A percentile compares a stretch with the other conserved stretches of the same genome.
These are phyloP conservation scores for Fermentozyma sake DNA, from an alignment of 1,139 yeast genomes.

Conservation along the genomic window DNA sequence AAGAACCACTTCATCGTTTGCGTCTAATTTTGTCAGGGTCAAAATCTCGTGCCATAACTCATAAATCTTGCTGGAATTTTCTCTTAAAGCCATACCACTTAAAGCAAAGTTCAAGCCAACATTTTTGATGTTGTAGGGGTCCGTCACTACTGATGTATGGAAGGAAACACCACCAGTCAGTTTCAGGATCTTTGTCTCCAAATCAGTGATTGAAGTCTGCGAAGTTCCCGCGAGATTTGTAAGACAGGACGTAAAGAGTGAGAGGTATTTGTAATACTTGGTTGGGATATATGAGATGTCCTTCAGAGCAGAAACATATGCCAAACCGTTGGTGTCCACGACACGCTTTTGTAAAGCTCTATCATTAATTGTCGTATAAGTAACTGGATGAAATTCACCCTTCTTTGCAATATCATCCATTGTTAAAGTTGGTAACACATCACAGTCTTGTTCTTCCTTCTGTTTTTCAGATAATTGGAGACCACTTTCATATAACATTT, in stretches of 20 bases:
- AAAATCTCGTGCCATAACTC: constrained; percentile 67
- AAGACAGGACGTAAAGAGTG: constrained; percentile 74
- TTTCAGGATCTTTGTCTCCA: constrained; percentile 80
- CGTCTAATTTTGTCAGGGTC: constrained; percentile 58
- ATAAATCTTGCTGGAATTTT: constrained; percentile 58
- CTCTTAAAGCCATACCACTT: constrained; percentile 68
- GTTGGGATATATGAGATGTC: constrained; percentile 54
- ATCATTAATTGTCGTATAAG: constrained; percentile 26
- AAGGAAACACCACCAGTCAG: constrained; percentile 82
- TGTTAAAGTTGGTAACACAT: constrained; percentile 74
- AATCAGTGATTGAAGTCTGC: constrained; percentile 63
- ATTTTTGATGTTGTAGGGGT: constrained; percentile 45
- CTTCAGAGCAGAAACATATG: constrained; percentile 62
- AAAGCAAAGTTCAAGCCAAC: constrained; percentile 47
- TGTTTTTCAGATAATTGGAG: constrained; percentile 58
- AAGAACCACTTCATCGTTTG: constrained; percentile 42
- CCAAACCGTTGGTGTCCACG: constrained; percentile 70
- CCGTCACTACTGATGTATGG: constrained; percentile 50
- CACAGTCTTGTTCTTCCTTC: constrained; percentile 63
- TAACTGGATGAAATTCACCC: constrained; percentile 39
- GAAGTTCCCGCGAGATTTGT: constrained; percentile 80
- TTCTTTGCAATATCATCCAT: constrained; percentile 65
- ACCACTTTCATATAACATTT: constrained; percentile 59
- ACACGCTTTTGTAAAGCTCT: constrained; percentile 41
- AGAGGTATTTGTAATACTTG: constrained; percentile 62